phyloP scores from a whole-genome alignment of 345 rosid species.

The Carallia pectinifolia region DNA sequence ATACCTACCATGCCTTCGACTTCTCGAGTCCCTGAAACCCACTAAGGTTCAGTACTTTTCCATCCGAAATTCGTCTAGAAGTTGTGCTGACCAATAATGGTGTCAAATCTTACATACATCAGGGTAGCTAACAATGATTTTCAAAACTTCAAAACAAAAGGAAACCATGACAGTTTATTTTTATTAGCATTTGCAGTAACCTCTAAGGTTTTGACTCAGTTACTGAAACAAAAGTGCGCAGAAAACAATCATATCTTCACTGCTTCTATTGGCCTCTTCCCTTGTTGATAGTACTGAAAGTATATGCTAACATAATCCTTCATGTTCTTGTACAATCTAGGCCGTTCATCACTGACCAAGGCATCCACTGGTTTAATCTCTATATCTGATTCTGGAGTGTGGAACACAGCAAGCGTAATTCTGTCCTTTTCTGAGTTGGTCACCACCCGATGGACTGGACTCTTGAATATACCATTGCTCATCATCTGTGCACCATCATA shows the following conservation, averaged over 20 bases:
- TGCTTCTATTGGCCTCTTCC: slow-evolving; percentile 52
- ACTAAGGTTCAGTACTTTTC: too few relatives aligned
- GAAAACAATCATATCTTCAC: slow-evolving; percentile 9
- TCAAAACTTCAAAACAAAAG: too few relatives aligned
- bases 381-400: slow-evolving; percentile 32
- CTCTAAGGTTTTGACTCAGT: too few relatives aligned
- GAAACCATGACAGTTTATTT: too few relatives aligned
- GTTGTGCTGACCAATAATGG: slow-evolving; percentile 29
- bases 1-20: slow-evolving; percentile 48
- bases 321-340: slow-evolving; percentile 47
- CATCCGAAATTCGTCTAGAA: too few relatives aligned
- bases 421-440: slow-evolving; percentile 48
- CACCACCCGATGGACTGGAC: slow-evolving; percentile 47
- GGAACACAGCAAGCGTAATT: slow-evolving; percentile 50
- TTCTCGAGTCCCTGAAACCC: too few relatives aligned
- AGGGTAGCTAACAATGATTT: too few relatives aligned
- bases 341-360: slow-evolving; percentile 35
- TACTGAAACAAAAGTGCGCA: neutral
- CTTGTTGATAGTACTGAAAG: slow-evolving; percentile 42
- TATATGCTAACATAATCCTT: slow-evolving; percentile 42
- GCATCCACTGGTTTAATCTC: slow-evolving; percentile 21
- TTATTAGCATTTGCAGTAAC: too few relatives aligned
- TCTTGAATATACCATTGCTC: slow-evolving; percentile 66
- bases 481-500: slow-evolving; percentile 36
- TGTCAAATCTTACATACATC: slow-evolving; percentile 12